phyloP scores from a whole-genome alignment of 129 eudicot genomes.

The Mikania micrantha region DNA sequence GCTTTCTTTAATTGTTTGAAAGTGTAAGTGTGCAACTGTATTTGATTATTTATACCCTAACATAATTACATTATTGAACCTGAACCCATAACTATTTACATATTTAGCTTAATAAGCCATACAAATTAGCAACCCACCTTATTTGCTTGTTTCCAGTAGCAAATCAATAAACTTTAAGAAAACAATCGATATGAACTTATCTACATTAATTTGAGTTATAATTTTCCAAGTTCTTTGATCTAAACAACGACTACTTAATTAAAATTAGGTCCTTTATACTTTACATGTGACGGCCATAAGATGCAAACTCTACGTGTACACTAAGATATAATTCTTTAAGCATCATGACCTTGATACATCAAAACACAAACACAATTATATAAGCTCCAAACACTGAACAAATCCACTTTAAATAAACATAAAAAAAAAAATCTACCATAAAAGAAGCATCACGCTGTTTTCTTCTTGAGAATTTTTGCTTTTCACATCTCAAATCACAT shows the following conservation, averaged over 20 bases:
- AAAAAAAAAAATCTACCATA: neutral
- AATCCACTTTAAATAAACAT: conserved; percentile 10
- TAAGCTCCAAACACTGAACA: neutral
- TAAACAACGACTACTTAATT: neutral
- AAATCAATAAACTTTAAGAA: neutral
- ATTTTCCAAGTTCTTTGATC: neutral
- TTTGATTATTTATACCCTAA: too few relatives aligned
- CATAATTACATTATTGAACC: too few relatives aligned
- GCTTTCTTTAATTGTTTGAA: too few relatives aligned
- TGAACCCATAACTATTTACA: too few relatives aligned
- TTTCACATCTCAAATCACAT: too few relatives aligned
- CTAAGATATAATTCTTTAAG: neutral
- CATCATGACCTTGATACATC: conserved; percentile 4
- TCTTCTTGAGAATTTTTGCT: neutral
- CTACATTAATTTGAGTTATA: neutral
- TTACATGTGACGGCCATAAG: conserved; percentile 1
- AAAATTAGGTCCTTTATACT: neutral
- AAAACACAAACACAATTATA: neutral
- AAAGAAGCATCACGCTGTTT: neutral
- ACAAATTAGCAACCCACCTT: neutral
- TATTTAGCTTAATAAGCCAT: too few relatives aligned
- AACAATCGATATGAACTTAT: neutral
- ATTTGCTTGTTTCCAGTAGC: neutral
- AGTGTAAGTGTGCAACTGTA: too few relatives aligned
- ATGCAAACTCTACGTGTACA: neutral